A percentile compares a stretch with the other conserved stretches of the same genome.
Conservation (phyloP, 768 basidiomycete genomes). For the Tephrocybe sp. region DNA sequence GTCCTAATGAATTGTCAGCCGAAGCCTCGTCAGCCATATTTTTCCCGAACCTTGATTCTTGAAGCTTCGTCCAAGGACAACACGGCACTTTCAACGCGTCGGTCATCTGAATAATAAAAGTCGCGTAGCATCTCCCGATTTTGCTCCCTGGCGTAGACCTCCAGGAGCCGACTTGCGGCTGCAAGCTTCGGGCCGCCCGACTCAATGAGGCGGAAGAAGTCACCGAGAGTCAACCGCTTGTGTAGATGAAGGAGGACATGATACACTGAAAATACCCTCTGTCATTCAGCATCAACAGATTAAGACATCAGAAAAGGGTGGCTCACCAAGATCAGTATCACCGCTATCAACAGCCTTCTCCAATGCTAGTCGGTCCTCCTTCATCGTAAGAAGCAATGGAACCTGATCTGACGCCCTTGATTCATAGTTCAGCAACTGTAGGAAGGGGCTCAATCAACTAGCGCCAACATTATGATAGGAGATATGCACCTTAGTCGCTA, state of each 20-base stretch:
- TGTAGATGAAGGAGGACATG: constrained; percentile 89
- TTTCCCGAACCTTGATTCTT: constrained; percentile 57
- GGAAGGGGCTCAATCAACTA: background rate
- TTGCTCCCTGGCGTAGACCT: constrained; percentile 90
- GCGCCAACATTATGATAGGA: constrained; percentile 52
- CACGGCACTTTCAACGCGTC: constrained; percentile 91
- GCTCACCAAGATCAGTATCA: constrained; percentile 86
- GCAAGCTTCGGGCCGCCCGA: constrained; percentile 78
- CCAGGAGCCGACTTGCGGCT: constrained; percentile 76
- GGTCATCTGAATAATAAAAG: constrained; percentile 97
- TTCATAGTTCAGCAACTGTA: constrained; percentile 89
- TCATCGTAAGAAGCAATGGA: constrained; percentile 90
- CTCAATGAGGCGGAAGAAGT: constrained; percentile 93
- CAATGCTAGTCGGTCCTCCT: constrained; percentile 87
- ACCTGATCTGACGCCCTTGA: constrained; percentile 88
- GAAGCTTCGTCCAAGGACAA: constrained; percentile 83
- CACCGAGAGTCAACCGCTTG: constrained; percentile 79
- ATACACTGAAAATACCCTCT: constrained; percentile 61
- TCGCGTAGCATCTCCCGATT: constrained; percentile 91
- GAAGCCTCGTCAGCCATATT: too few relatives aligned
- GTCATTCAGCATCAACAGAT: background rate
- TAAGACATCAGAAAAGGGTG: constrained; percentile 18
- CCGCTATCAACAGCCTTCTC: constrained; percentile 92
- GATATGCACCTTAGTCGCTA: constrained; percentile 15
- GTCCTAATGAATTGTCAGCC: too few relatives aligned